These are phyloP conservation scores for Periconia sp. DNA, from an alignment of 2,329 filamentous ascomycete genomes.

Conservation along the genomic window DNA sequence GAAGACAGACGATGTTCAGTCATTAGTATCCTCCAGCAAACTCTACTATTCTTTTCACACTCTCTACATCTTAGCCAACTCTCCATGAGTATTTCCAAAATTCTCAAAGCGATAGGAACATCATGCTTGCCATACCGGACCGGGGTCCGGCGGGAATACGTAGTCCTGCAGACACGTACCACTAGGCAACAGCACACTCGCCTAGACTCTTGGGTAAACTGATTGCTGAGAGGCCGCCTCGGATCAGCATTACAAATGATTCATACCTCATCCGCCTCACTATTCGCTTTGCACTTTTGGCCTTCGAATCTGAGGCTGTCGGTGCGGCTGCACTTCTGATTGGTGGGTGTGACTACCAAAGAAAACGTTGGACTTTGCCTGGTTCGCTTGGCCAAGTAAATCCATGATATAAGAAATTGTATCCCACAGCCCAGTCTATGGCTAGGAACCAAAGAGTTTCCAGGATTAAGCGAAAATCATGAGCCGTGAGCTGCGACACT, in stretches of 20 bases:
- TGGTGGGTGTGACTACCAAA: constrained; percentile 57
- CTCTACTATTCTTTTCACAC: no score
- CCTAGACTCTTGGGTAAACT: background rate
- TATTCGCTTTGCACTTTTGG: background rate
- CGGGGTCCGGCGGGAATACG: no score
- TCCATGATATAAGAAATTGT: constrained; percentile 71
- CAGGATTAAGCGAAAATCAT: constrained; percentile 56
- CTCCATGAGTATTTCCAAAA: no score
- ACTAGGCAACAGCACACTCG: background rate
- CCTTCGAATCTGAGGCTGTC: constrained; percentile 1
- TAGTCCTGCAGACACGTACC: background rate
- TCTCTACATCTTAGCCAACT: no score
- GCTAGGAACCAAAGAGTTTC: constrained; percentile 74
- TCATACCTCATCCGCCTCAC: background rate
- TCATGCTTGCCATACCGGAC: no score
- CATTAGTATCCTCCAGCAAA: no score
- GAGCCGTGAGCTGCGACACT: constrained; percentile 33
- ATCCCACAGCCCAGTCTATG: constrained; percentile 71
- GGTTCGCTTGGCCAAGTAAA: constrained; percentile 72
- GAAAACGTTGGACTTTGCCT: constrained; percentile 73
- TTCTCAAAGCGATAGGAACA: no score
- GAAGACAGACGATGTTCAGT: no score
- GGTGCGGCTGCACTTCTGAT: background rate
- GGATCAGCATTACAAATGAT: background rate
- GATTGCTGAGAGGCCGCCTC: constrained; percentile 1